Evolutionary conservation across 148 eudicot genomes (phyloP).

Genomic region (Selenicereus undatus): DNA sequence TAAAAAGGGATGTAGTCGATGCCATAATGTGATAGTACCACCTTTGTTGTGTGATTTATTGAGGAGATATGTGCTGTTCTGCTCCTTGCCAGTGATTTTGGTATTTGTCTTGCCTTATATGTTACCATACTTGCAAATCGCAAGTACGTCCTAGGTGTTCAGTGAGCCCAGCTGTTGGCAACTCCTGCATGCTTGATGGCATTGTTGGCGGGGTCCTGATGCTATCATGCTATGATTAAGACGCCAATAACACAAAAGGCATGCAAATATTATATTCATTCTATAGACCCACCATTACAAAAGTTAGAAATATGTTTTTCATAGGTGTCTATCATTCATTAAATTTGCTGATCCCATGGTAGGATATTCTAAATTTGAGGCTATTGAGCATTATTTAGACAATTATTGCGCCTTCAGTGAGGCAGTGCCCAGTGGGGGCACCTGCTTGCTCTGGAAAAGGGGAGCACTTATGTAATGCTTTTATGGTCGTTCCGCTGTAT

Average conservation of each 20-base stretch:
- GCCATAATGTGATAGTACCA: neutral
- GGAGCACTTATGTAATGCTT: slow-evolving; percentile 3
- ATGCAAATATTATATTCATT: neutral
- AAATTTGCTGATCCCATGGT: slow-evolving; percentile 15
- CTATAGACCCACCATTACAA: neutral
- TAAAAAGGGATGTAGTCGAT: slow-evolving; percentile 4
- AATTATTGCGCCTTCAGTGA: neutral
- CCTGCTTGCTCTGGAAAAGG: slow-evolving; percentile 4
- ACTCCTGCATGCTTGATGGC: slow-evolving; percentile 3
- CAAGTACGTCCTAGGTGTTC: neutral
- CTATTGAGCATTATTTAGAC: neutral
- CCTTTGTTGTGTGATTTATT: neutral
- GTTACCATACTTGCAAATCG: neutral
- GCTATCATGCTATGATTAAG: slow-evolving; percentile 5
- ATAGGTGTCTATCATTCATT: slow-evolving; percentile 5
- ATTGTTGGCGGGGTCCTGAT: slow-evolving; percentile 9
- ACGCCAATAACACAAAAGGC: neutral
- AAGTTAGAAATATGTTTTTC: neutral
- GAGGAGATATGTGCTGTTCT: neutral
- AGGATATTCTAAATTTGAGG: slow-evolving; percentile 1
- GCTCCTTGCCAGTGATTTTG: slow-evolving; percentile 2
- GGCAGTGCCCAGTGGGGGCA: slow-evolving; percentile 6
- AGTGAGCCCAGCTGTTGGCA: slow-evolving; percentile 3
- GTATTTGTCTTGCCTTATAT: slow-evolving; percentile 4
- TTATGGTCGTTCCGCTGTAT: slow-evolving; percentile 14